Evolutionary conservation across 2,329 filamentous ascomycete genomes (phyloP).

Genomic region (Colletotrichum noveboracense): DNA sequence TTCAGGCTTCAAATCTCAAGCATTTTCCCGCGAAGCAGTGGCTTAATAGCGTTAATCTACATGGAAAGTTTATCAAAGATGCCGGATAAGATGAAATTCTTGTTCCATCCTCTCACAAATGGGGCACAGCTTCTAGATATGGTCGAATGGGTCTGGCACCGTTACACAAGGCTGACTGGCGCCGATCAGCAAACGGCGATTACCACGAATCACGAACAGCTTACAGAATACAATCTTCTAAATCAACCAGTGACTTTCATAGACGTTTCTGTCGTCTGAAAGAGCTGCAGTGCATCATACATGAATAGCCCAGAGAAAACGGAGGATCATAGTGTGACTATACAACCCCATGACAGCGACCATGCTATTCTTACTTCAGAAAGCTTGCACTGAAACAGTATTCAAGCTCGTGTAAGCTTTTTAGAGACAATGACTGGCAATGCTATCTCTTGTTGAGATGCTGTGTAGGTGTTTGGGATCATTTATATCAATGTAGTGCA

Average conservation of each 20-base stretch:
- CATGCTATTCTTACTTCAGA: background rate
- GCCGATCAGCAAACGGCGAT: background rate
- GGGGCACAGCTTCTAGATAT: too few relatives aligned
- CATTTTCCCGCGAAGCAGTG: too few relatives aligned
- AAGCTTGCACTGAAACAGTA: background rate
- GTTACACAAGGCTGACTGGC: too few relatives aligned
- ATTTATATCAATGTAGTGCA: accelerated
- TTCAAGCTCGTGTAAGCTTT: accelerated
- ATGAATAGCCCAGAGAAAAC: background rate
- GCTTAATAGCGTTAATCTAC: too few relatives aligned
- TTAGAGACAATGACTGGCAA: too few relatives aligned
- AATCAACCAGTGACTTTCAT: accelerated
- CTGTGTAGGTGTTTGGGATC: too few relatives aligned
- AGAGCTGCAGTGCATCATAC: background rate
- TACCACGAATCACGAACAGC: background rate
- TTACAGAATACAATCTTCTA: accelerated
- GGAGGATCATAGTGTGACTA: background rate
- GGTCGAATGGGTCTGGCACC: too few relatives aligned
- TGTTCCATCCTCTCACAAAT: too few relatives aligned
- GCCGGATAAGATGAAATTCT: accelerated
- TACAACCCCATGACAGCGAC: accelerated
- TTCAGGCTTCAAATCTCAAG: too few relatives aligned
- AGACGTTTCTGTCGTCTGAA: accelerated
- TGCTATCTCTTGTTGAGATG: too few relatives aligned
- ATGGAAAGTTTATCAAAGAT: too few relatives aligned